phyloP scores from a whole-genome alignment of 1,139 yeast genomes.

The Yamadazyma aaseri region DNA sequence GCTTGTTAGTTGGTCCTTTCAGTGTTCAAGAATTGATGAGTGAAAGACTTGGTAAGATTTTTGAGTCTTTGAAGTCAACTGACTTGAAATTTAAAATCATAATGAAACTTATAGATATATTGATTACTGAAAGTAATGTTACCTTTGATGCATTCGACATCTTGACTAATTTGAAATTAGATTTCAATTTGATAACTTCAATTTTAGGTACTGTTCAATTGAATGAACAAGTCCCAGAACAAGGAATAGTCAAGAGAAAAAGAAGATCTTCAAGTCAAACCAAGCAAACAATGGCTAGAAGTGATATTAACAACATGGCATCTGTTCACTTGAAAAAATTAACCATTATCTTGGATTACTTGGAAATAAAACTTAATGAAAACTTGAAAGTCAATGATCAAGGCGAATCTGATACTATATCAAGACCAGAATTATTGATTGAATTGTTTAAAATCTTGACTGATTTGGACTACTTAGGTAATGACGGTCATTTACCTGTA shows the following conservation, averaged over 20 bases:
- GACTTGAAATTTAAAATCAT: conserved; percentile 61
- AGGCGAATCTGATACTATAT: conserved; percentile 19
- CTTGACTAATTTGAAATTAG: conserved; percentile 47
- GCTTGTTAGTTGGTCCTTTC: conserved; percentile 42
- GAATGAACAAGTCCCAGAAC: conserved; percentile 44
- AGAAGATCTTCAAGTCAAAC: conserved; percentile 81
- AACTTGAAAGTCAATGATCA: conserved; percentile 7
- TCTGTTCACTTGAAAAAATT: conserved; percentile 74
- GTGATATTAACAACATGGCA: conserved; percentile 70
- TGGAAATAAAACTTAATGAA: conserved; percentile 50
- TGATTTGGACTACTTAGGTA: conserved; percentile 84
- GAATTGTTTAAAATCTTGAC: conserved; percentile 71
- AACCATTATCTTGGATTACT: conserved; percentile 75
- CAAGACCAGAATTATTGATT: conserved; percentile 50
- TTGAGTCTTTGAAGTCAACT: conserved; percentile 48
- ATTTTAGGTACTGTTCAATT: conserved; percentile 51
- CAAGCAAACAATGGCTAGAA: conserved; percentile 70
- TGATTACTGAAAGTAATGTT: conserved; percentile 30
- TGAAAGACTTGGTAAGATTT: conserved; percentile 51
- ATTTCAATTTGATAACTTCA: conserved; percentile 46
- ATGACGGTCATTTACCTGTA: conserved; percentile 89
- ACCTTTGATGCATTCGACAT: conserved; percentile 56
- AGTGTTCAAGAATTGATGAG: conserved; percentile 54
- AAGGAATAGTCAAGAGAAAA: conserved; percentile 60
- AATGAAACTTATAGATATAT: conserved; percentile 57